Evolutionary conservation across 1,284 basidiomycete genomes (phyloP).

Genomic region (Filobasidium uniguttulatum): DNA sequence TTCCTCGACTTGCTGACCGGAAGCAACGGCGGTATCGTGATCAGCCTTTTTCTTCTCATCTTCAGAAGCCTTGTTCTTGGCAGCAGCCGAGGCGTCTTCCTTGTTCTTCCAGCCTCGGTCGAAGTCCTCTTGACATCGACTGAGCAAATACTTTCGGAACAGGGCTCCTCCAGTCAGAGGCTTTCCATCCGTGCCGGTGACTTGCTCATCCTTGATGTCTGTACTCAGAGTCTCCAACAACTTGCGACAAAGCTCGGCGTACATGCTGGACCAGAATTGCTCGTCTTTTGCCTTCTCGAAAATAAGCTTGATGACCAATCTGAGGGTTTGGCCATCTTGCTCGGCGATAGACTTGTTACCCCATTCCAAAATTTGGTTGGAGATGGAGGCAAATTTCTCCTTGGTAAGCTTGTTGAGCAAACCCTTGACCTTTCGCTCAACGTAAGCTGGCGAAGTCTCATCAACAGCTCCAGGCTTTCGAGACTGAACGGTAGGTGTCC

Average conservation of each 20-base stretch:
- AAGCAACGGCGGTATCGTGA: slow-evolving; percentile 37
- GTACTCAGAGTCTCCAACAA: slow-evolving; percentile 80
- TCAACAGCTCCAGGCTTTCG: slow-evolving; percentile 39
- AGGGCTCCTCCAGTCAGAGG: slow-evolving; percentile 72
- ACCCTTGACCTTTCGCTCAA: slow-evolving; percentile 85
- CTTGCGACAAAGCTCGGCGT: slow-evolving; percentile 83
- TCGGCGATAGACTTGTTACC: slow-evolving; percentile 88
- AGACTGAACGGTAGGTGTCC: slow-evolving; percentile 45
- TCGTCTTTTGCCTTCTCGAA: slow-evolving; percentile 97
- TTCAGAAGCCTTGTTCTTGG: slow-evolving; percentile 43
- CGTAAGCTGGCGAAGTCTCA: slow-evolving; percentile 59
- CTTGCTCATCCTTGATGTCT: slow-evolving; percentile 73
- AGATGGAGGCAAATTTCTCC: slow-evolving; percentile 93
- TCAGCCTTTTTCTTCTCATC: slow-evolving; percentile 44
- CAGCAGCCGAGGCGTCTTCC: slow-evolving; percentile 43
- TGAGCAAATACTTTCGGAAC: slow-evolving; percentile 79
- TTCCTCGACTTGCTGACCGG: slow-evolving; percentile 33
- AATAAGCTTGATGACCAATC: slow-evolving; percentile 87
- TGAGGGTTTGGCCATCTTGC: slow-evolving; percentile 82
- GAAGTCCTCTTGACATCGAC: slow-evolving; percentile 88
- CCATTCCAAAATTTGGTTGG: slow-evolving; percentile 80
- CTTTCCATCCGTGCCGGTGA: slow-evolving; percentile 61
- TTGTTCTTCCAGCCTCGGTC: slow-evolving; percentile 60
- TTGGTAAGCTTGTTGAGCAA: slow-evolving; percentile 93
- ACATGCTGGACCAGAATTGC: slow-evolving; percentile 91